Evolutionary conservation across 805 yeast species (phyloP).

Genomic region (Candida ipomoeae): DNA sequence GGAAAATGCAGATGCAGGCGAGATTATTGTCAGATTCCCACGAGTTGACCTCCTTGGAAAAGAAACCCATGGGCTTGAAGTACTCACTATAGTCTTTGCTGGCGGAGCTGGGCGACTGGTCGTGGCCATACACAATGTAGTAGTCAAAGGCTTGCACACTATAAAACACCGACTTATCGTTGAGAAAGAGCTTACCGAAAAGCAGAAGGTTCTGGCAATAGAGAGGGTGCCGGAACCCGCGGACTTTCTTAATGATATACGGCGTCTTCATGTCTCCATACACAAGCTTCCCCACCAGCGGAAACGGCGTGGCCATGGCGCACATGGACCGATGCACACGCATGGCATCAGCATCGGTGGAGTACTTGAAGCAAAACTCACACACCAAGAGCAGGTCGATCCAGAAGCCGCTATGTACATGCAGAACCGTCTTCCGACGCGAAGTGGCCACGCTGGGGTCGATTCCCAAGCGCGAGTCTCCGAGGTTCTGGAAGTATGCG

Average conservation of each 20-base stretch:
- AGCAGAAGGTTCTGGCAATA: conserved; percentile 81
- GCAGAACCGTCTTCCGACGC: conserved; percentile 10
- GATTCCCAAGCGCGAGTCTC: conserved; percentile 26
- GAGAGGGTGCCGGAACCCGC: conserved; percentile 58
- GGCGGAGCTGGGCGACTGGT: conserved; percentile 7
- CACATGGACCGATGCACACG: conserved; percentile 50
- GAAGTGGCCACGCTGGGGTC: conserved; percentile 10
- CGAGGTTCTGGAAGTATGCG: conserved; percentile 53
- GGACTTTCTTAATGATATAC: conserved; percentile 55
- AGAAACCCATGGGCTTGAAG: conserved; percentile 64
- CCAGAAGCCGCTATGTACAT: conserved; percentile 41
- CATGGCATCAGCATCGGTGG: conserved; percentile 45
- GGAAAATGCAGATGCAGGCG: conserved; percentile 88
- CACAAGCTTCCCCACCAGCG: conserved; percentile 60
- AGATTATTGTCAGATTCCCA: conserved; percentile 73
- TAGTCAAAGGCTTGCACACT: conserved; percentile 76
- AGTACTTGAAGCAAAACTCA: conserved; percentile 79
- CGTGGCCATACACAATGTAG: conserved; percentile 61
- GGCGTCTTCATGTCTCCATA: conserved; percentile 53
- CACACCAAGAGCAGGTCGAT: conserved; percentile 65
- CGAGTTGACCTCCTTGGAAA: conserved; percentile 79
- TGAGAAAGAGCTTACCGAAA: conserved; percentile 83
- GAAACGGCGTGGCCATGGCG: conserved; percentile 25
- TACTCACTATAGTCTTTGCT: background rate
- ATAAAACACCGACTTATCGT: conserved; percentile 84